phyloP scores from a whole-genome alignment of 1,139 yeast species.

The Komagataea norvegica region DNA sequence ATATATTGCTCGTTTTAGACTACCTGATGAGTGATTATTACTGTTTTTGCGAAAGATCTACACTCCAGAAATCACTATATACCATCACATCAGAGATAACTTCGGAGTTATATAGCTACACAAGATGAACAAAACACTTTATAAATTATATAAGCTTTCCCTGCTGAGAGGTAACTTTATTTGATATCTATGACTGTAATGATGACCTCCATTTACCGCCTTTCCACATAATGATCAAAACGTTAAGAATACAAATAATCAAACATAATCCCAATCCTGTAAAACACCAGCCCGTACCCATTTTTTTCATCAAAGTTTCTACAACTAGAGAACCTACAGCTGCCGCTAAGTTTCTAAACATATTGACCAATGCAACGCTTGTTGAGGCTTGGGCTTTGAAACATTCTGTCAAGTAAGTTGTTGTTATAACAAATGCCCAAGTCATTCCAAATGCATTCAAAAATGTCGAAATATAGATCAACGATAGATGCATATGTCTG shows the following conservation, averaged over 20 bases:
- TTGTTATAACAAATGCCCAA: constrained; percentile 54
- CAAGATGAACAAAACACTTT: not conserved
- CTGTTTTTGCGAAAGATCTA: too few species aligned
- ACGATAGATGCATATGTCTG: constrained; percentile 38
- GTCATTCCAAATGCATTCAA: constrained; percentile 53
- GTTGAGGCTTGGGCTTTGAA: constrained; percentile 50
- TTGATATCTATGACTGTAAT: not conserved
- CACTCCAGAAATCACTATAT: too few species aligned
- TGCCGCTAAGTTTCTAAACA: constrained; percentile 52
- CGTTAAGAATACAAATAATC: constrained; percentile 32
- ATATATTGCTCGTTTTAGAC: too few species aligned
- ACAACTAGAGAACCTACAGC: constrained; percentile 50
- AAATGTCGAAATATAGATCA: constrained; percentile 42
- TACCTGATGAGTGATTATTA: too few species aligned
- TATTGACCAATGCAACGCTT: constrained; percentile 51
- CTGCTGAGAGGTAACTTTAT: not conserved
- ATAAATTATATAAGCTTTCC: too few species aligned
- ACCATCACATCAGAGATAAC: too few species aligned
- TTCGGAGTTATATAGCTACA: too few species aligned
- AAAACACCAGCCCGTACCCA: constrained; percentile 60
- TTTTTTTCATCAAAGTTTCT: constrained; percentile 35
- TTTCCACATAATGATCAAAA: constrained; percentile 27
- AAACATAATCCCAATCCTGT: constrained; percentile 48
- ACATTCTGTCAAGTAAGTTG: constrained; percentile 53
- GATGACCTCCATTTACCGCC: constrained; percentile 29